These are phyloP conservation scores for Aspergillus indologenus DNA, from an alignment of 495 filamentous ascomycete genomes.

Conservation along the genomic window DNA sequence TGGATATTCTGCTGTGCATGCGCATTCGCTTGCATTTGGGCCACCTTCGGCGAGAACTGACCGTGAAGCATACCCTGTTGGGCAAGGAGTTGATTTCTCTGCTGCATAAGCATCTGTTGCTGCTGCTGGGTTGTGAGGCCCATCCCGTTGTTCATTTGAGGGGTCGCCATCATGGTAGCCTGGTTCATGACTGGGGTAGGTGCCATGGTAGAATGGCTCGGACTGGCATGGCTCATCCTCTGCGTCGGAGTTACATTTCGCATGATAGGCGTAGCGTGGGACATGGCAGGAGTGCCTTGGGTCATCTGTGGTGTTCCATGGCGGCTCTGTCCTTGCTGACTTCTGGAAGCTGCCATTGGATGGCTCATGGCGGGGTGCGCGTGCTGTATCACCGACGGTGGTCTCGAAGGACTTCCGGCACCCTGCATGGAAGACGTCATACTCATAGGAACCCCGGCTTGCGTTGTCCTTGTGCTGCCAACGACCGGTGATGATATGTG, in stretches of 20 bases:
- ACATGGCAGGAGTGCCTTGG: slow-evolving; percentile 74
- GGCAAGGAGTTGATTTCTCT: slow-evolving; percentile 49
- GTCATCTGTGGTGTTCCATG: slow-evolving; percentile 80
- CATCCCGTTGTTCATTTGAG: slow-evolving; percentile 39
- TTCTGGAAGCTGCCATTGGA: slow-evolving; percentile 72
- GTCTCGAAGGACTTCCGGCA: slow-evolving; percentile 70
- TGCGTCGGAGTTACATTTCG: slow-evolving; percentile 68
- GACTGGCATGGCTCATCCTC: slow-evolving; percentile 69
- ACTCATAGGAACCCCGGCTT: slow-evolving; percentile 70
- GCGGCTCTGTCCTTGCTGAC: slow-evolving; percentile 72
- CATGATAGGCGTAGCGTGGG: slow-evolving; percentile 66
- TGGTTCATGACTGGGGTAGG: slow-evolving; percentile 58
- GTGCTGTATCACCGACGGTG: slow-evolving; percentile 72
- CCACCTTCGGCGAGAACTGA: slow-evolving; percentile 46
- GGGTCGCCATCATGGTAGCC: slow-evolving; percentile 41
- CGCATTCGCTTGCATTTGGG: slow-evolving; percentile 42
- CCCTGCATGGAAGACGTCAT: slow-evolving; percentile 71
- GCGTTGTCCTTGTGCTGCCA: slow-evolving; percentile 47
- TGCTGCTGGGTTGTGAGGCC: slow-evolving; percentile 44
- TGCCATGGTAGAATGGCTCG: slow-evolving; percentile 56
- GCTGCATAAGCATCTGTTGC: slow-evolving; percentile 43
- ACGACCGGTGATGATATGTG: slow-evolving; percentile 74
- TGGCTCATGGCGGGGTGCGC: slow-evolving; percentile 64
- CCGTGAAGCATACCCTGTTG: slow-evolving; percentile 41
- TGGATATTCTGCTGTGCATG: slow-evolving; percentile 56